Percentiles rank a stretch among this genome's conserved stretches.
These are phyloP conservation scores for Paraconiothyrium brasiliense DNA, from an alignment of 2,329 filamentous ascomycete genomes.

Conservation along the genomic window DNA sequence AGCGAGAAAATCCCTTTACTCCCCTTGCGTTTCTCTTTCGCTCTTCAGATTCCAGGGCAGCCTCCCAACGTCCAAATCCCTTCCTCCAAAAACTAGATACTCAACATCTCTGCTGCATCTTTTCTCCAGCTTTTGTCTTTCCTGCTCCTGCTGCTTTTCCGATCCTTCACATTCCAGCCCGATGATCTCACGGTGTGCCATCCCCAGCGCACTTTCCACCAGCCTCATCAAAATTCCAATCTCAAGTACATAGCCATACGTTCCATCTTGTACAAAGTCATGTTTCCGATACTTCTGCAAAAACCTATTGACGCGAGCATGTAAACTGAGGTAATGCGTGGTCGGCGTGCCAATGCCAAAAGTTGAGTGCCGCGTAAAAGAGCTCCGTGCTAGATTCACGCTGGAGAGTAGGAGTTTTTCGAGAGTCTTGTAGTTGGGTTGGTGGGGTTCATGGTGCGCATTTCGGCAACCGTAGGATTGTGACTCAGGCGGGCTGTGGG, in stretches of 20 bases:
- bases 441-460: not conserved
- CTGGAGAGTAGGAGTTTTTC: slow-evolving; percentile 13
- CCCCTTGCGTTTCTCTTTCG: not conserved
- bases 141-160: not conserved
- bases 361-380: slow-evolving; percentile 8
- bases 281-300: slow-evolving; percentile 3
- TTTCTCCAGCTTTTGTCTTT: slow-evolving; percentile 4
- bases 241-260: slow-evolving; percentile 14
- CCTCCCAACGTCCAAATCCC: slow-evolving; percentile 14
- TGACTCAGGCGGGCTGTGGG: slow-evolving; percentile 1
- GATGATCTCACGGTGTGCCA: slow-evolving; percentile 10
- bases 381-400: slow-evolving; percentile 13
- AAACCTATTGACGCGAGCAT: slow-evolving; percentile 11
- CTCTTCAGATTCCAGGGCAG: slow-evolving; percentile 17
- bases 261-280: slow-evolving; percentile 14
- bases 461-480: slow-evolving; percentile 4
- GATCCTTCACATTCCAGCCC: not conserved
- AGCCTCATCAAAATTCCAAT: slow-evolving; percentile 13
- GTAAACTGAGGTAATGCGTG: slow-evolving; percentile 6
- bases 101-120: slow-evolving; percentile 14
- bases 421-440: slow-evolving; percentile 15
- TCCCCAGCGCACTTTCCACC: slow-evolving; percentile 10
- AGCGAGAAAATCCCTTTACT: not conserved
- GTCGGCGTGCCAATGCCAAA: slow-evolving; percentile 12
- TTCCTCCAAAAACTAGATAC: slow-evolving; percentile 11